These are phyloP conservation scores for Trichoderma citrinoviride DNA, from an alignment of 2,329 filamentous ascomycete species.

Conservation along the genomic window DNA sequence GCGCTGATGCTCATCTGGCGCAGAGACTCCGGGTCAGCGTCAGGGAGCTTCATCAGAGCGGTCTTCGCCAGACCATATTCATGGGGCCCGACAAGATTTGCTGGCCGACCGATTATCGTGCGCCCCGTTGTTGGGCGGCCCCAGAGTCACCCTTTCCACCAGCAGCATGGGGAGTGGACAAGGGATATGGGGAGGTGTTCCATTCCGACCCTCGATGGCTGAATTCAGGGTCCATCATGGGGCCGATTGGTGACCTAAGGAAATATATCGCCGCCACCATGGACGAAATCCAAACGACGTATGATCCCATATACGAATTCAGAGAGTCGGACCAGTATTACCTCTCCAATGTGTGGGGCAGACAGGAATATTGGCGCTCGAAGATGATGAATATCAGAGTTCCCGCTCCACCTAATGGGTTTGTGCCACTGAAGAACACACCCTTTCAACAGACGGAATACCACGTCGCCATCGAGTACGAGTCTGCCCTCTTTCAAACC, in stretches of 20 bases:
- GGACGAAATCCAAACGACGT: slow-evolving; percentile 35
- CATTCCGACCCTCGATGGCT: slow-evolving; percentile 41
- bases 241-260: slow-evolving; percentile 35
- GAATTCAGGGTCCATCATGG: slow-evolving; percentile 48
- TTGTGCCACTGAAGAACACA: slow-evolving; percentile 25
- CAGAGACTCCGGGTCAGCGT: slow-evolving; percentile 46
- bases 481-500: slow-evolving; percentile 42
- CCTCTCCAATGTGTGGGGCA: slow-evolving; percentile 42
- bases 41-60: slow-evolving; percentile 31
- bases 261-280: slow-evolving; percentile 31
- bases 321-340: slow-evolving; percentile 45
- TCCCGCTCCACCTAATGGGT: slow-evolving; percentile 25
- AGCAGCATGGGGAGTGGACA: slow-evolving; percentile 38
- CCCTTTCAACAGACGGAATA: slow-evolving; percentile 31
- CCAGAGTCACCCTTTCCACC: slow-evolving; percentile 36
- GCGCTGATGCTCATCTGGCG: slow-evolving; percentile 51
- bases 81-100: slow-evolving; percentile 47
- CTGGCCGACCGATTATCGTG: slow-evolving; percentile 38
- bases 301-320: slow-evolving; percentile 33
- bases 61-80: slow-evolving; percentile 41
- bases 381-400: slow-evolving; percentile 27
- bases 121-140: slow-evolving; percentile 42
- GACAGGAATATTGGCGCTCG: slow-evolving; percentile 43
- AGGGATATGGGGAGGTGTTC: slow-evolving; percentile 33
- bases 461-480: slow-evolving; percentile 42